Percentiles rank a stretch among this genome's conserved stretches.
These are phyloP conservation scores for Backusella australiensis DNA, from an alignment of 192 early-diverging fungal species.

Conservation along the genomic window DNA sequence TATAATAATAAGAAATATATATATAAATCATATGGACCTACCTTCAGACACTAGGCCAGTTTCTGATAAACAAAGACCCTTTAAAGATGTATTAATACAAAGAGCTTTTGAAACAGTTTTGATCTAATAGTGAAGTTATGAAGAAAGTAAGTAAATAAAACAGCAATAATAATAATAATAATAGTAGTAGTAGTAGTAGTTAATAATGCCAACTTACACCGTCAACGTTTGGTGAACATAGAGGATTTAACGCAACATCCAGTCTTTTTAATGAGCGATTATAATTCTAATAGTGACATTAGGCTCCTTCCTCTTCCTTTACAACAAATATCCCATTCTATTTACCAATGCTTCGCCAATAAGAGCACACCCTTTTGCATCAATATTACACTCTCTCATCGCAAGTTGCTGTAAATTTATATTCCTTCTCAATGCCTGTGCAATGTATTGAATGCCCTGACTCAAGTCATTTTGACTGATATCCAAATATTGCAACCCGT, in stretches of 20 bases:
- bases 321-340: neutral
- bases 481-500: constrained; percentile 39
- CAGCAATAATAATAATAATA: neutral
- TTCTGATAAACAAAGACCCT: constrained; percentile 34
- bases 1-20: neutral
- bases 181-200: too few species aligned
- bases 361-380: constrained; percentile 39
- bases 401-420: constrained; percentile 41
- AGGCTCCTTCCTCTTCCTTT: neutral
- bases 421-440: constrained; percentile 54
- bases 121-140: constrained; percentile 20
- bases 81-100: constrained; percentile 46
- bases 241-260: constrained; percentile 37
- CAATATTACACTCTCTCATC: constrained; percentile 49
- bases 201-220: constrained; percentile 24
- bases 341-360: constrained; percentile 54
- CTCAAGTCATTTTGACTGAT: constrained; percentile 46
- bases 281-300: constrained; percentile 40
- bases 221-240: constrained; percentile 33
- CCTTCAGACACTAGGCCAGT: constrained; percentile 21
- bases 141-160: neutral
- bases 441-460: constrained; percentile 52
- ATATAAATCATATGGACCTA: neutral
- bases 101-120: constrained; percentile 40
- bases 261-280: constrained; percentile 45